Evolutionary conservation across 257 asterid species (phyloP).

Genomic region (Dorcoceras hygrometricum): DNA sequence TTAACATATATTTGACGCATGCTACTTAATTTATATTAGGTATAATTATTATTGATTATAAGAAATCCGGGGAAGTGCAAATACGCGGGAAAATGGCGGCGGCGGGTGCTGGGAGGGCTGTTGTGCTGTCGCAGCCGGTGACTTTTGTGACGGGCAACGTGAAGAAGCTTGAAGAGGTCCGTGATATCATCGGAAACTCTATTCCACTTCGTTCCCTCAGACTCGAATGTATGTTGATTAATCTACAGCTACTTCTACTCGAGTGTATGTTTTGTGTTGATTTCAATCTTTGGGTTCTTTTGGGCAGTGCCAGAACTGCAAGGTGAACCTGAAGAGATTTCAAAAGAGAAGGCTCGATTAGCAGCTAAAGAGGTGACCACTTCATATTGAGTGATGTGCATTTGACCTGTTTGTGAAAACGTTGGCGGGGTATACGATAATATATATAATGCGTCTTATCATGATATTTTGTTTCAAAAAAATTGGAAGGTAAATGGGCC

Average conservation of each 20-base stretch:
- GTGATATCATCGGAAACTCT: constrained; percentile 70
- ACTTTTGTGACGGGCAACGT: constrained; percentile 95
- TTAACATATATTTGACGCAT: background rate
- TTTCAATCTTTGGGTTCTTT: background rate
- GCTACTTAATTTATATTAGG: too few relatives aligned
- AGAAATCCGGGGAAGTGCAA: background rate
- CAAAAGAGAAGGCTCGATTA: constrained; percentile 82
- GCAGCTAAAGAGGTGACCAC: constrained; percentile 79
- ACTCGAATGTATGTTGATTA: constrained; percentile 51
- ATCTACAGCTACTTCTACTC: background rate
- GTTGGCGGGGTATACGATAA: constrained; percentile 12
- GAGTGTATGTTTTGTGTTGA: background rate
- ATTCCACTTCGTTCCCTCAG: constrained; percentile 83
- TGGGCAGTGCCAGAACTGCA: constrained; percentile 81
- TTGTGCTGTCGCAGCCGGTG: constrained; percentile 64
- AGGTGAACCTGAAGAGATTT: constrained; percentile 96
- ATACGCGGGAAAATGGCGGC: constrained; percentile 46
- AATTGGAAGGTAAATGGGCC: constrained; percentile 89
- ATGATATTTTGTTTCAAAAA: constrained; percentile 14
- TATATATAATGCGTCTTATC: constrained; percentile 17
- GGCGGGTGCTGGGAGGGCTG: constrained; percentile 39
- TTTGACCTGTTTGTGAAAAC: constrained; percentile 32
- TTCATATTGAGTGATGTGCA: background rate
- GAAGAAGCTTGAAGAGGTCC: constrained; percentile 90
- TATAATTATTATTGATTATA: background rate